Evolutionary conservation across 768 basidiomycete genomes (phyloP), one percentile per base, ranked within the genome.

Genomic region (Sistotremastrum niveocremeum): DNA sequence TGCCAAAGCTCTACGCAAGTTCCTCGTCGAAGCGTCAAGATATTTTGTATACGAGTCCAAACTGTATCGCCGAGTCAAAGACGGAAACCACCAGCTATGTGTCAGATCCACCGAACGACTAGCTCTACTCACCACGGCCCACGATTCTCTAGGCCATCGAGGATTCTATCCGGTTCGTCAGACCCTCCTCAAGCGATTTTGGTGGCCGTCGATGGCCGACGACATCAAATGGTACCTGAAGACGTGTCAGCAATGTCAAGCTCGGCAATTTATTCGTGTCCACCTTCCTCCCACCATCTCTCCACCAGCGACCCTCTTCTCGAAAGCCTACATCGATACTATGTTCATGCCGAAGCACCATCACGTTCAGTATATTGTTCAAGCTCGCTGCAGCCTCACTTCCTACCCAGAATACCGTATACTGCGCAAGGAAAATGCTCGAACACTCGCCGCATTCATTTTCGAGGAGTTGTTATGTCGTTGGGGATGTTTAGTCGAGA

Each of bases 401-500:
- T 37, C 35, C 28, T 59, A 10, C 37, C 55, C 48, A 4, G 58
- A 59, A 48, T 52, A 28, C 38, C 44, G 39, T n/a, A 49, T 50
- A 35, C 52, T 64, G 8, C 33, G 31, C 0, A 35, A 11, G 4
- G 55, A 61, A 49, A 57, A 56, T 1, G 60, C 49, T 0, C 29
- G 45, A 1, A 50, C 55, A 0, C 36, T 68, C 1, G 59, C 52
- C 3, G 37, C 53, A 11, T 70, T 61, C 44, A 53, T 71, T 31
- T 64, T 65, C 30, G 50, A 67, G 43, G 60, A 68, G 28, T 42
- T 67, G 3, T 42, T 67, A 9, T 69, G 62, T 47, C 45, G 60
- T 9, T 72, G 68, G 69, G 70, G 68, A 4, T 56, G 60, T n/a
- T 12, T 68, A 0, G 20, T 8, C 0, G 55, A 64, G 20, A 65